Evolutionary conservation across 2,329 filamentous ascomycete genomes (phyloP), one percentile per base, ranked within the genome.

Genomic region (Cladosporium halotolerans): DNA sequence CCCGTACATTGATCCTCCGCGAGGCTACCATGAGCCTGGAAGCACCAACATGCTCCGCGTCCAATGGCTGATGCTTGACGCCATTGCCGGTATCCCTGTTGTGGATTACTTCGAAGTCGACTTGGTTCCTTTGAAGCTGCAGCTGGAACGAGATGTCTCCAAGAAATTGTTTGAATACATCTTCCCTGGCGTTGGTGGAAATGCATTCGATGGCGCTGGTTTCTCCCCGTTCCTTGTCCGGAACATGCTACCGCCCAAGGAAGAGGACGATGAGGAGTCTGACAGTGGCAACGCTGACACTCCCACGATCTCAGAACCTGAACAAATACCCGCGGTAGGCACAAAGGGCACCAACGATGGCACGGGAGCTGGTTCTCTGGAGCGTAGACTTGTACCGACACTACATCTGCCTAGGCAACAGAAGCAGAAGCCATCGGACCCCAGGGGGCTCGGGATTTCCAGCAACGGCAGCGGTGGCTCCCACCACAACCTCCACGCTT

Each of bases 11-110:
- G 87, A 95, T 57, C 79, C 81, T 34, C 67, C 68, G 71, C 81
- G 68, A 66, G 75, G 59, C 63, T 75, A 67, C 59, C 75, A 78
- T 32, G 78, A 82, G 43, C 71, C 78, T n/a, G 82, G 86, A 57
- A 83, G 86, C 57, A 79, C 80, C 43, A 89, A 90, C 65, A 97
- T 97, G 86, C 80, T 99, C 48, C 83, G 86, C 33, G 88, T 99
- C 10, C 93, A 95, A 67, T 99, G 95, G 89, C 85, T 96, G 67
- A 96, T 96, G 89, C 79, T 99, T 4, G 93, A 99, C 72, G 91
- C 93, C 7, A 96, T 99, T 68, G 93, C 92, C 36, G 93, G 93
- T 45, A 99, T 99, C 57, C 89, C 92, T 0, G 91, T 99, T 32
- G 89, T 99, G 77, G 92, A 97, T 62, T 88, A 95, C 63, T 99